A percentile compares a stretch with the other conserved stretches of the same genome.
Conservation (phyloP, 148 eudicot species). For the Silene uniflora region DNA sequence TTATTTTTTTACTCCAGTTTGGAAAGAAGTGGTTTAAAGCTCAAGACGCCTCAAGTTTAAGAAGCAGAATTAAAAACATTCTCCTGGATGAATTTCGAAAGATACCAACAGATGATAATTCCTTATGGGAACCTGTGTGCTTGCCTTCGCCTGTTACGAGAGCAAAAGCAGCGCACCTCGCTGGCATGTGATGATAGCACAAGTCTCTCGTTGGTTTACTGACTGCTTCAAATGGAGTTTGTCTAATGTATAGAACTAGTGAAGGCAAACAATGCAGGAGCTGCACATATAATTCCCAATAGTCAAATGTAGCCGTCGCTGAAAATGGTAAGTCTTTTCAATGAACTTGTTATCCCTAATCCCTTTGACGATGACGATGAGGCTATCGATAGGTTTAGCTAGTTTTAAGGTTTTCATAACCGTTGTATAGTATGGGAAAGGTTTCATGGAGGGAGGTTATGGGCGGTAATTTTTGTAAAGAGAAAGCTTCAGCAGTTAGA, state of each 20-base stretch:
- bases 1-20: constrained; percentile 41
- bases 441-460: constrained; percentile 7
- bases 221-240: constrained; percentile 1
- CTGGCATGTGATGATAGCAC: constrained; percentile 17
- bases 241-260: constrained; percentile 19
- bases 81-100: constrained; percentile 45
- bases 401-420: neutral
- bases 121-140: constrained; percentile 26
- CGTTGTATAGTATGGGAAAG: constrained; percentile 25
- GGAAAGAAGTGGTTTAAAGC: constrained; percentile 75
- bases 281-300: constrained; percentile 27
- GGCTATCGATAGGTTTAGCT: neutral
- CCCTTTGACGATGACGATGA: neutral
- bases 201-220: neutral
- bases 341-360: constrained; percentile 8
- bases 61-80: constrained; percentile 50
- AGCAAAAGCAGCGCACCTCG: constrained; percentile 16
- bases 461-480: neutral
- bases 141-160: constrained; percentile 20
- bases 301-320: constrained; percentile 8
- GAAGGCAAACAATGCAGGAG: constrained; percentile 15
- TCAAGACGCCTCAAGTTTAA: constrained; percentile 71
- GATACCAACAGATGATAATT: constrained; percentile 20
- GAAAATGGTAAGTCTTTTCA: constrained; percentile 6
- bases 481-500: neutral